These are phyloP conservation scores for Xylariaceae sp. DNA, from an alignment of 2,329 filamentous ascomycete species.

Conservation along the genomic window DNA sequence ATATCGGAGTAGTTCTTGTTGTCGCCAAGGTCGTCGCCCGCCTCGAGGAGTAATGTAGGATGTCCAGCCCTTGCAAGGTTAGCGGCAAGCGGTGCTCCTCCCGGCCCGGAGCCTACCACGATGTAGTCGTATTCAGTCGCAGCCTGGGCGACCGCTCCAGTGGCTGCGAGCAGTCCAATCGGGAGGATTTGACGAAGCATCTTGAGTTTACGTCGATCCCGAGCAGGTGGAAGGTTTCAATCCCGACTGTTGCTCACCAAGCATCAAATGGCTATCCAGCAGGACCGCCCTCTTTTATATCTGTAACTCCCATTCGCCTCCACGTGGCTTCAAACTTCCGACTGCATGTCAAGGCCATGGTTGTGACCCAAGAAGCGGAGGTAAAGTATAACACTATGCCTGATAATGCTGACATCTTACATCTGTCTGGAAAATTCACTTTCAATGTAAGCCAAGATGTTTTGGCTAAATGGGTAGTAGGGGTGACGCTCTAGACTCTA, in stretches of 20 bases:
- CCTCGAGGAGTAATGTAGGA: slow-evolving; percentile 51
- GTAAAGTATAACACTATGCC: background rate
- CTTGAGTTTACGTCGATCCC: background rate
- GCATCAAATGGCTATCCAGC: too few species aligned
- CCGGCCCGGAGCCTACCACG: slow-evolving; percentile 53
- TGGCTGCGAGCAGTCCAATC: slow-evolving; percentile 13
- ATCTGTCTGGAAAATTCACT: background rate
- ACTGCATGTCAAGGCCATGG: too few species aligned
- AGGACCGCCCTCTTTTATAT: too few species aligned
- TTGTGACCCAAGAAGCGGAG: too few species aligned
- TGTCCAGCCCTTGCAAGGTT: slow-evolving; percentile 50
- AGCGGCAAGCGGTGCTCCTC: slow-evolving; percentile 48
- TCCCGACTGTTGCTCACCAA: too few species aligned
- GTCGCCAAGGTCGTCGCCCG: slow-evolving; percentile 44
- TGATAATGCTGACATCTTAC: background rate
- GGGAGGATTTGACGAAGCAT: slow-evolving; percentile 14
- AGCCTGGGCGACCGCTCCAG: slow-evolving; percentile 9
- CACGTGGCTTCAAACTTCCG: too few species aligned
- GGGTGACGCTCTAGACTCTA: background rate
- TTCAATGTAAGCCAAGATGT: background rate
- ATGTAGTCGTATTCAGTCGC: slow-evolving; percentile 31
- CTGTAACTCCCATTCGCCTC: too few species aligned
- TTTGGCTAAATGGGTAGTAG: background rate
- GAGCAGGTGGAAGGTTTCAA: too few species aligned
- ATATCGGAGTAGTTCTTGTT: slow-evolving; percentile 27